These are phyloP conservation scores for Capsella bursapastoris DNA, from an alignment of 345 rosid species.

Conservation along the genomic window DNA sequence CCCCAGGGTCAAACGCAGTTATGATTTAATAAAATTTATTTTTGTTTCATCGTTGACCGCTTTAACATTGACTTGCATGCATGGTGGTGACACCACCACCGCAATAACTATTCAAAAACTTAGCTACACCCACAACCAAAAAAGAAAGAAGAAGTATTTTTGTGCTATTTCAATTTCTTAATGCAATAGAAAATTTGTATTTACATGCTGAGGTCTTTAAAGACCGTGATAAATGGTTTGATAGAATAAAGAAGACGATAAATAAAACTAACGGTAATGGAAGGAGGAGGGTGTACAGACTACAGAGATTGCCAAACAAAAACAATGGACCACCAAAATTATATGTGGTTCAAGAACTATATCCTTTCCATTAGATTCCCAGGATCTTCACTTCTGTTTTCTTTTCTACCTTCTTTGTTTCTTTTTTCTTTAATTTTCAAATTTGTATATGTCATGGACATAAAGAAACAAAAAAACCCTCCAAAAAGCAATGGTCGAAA, in stretches of 20 bases:
- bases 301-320: conserved; percentile 1
- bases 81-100: not conserved
- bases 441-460: too few species aligned
- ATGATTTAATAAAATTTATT: not conserved
- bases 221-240: not conserved
- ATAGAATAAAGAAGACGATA: not conserved
- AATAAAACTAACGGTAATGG: conserved; percentile 5
- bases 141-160: not conserved
- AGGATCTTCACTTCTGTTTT: conserved; percentile 25
- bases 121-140: not conserved
- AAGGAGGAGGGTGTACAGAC: not conserved
- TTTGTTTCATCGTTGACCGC: not conserved
- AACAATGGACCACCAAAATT: conserved; percentile 29
- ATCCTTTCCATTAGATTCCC: conserved; percentile 38
- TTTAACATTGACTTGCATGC: not conserved
- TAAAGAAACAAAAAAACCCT: not conserved
- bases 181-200: not conserved
- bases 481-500: conserved; percentile 26
- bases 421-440: not conserved
- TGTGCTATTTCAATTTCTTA: not conserved
- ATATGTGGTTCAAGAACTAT: conserved; percentile 26
- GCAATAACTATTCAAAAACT: not conserved
- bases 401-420: not conserved
- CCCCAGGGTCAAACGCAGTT: conserved; percentile 15
- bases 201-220: not conserved